Base-by-base conservation (phyloP, 805 yeast genomes). In the Tetrapisispora iriomotensis region DNA sequence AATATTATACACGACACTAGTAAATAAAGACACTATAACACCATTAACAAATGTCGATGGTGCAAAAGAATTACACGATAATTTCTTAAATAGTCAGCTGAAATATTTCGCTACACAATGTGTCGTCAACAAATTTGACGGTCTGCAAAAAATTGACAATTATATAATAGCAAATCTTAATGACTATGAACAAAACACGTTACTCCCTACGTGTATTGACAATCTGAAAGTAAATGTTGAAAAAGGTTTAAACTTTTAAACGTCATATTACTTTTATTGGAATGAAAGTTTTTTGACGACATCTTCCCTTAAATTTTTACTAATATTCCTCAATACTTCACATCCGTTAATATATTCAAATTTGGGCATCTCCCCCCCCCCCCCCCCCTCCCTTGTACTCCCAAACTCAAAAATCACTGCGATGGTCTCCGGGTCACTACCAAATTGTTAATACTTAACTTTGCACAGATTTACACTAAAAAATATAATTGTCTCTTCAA, bases 31-130 rank as follows among this genome's bases (percentile, higher is more conserved):
- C 12, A 25, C 14, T 8, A 21, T 21, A 19, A 20, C 27, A 6
- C 38, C 35, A n/a, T 19, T 29, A 27, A 6, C 4, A n/a, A 9
- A 14, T 15, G 47, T 48, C 5, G 38, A 38, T 19, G 54, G 54
- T 10, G 51, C 54, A 3, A 38, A 8, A 9, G 36, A 33, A 17
- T 23, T 33, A 14, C 17, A 23, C 17, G 36, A 33, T 15, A 22
- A n/a, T 9, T 22, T 14, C 12, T 17, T 33, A 17, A n/a, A 33
- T 4, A 8, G 21, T 15, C 22, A 22, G 17, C 41, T 60, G 22
- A 61, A 61, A 25, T 81, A 65, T 59, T 74, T 82, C 58, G 73
- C 90, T 1, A 66, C 78, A 47, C 88, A 88, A 28, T 74, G 79
- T 44, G 64, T 56, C 39, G 67, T 80, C 44, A 69, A 72, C 40